These are phyloP conservation scores for Aurifilum marmelostoma DNA, from an alignment of 2,329 filamentous ascomycete genomes.

Conservation along the genomic window DNA sequence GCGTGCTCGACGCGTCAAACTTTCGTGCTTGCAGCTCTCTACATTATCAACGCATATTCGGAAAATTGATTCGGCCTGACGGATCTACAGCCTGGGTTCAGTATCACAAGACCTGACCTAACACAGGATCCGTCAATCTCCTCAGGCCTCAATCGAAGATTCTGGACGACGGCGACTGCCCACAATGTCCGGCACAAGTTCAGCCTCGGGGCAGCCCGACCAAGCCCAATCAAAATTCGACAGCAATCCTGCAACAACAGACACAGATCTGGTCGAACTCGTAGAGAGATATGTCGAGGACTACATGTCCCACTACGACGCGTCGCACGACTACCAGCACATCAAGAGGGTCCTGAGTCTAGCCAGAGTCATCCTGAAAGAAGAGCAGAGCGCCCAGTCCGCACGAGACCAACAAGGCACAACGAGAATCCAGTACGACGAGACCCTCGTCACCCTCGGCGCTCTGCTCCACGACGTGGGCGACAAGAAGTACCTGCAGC, in stretches of 20 bases:
- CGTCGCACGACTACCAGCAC: constrained; percentile 86
- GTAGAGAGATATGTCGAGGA: constrained; percentile 66
- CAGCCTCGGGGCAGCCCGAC: neutral
- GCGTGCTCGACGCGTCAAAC: neutral
- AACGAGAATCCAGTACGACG: constrained; percentile 43
- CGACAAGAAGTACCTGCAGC: constrained; percentile 76
- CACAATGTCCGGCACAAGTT: neutral
- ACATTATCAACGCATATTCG: neutral
- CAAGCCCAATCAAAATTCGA: neutral
- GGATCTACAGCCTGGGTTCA: neutral
- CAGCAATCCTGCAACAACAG: neutral
- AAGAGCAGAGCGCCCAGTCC: constrained; percentile 42
- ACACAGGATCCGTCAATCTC: neutral
- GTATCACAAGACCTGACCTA: neutral
- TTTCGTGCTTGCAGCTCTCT: neutral
- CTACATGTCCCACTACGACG: constrained; percentile 80
- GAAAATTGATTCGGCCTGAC: neutral
- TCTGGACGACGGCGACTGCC: neutral
- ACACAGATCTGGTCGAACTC: constrained; percentile 48
- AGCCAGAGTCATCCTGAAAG: constrained; percentile 64
- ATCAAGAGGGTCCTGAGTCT: constrained; percentile 77
- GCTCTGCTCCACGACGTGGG: constrained; percentile 87
- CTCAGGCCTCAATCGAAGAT: neutral
- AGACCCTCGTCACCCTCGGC: constrained; percentile 64
- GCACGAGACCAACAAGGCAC: constrained; percentile 19